Conservation (phyloP, 805 yeast genomes). For the Hanseniaspora occidentalis region DNA sequence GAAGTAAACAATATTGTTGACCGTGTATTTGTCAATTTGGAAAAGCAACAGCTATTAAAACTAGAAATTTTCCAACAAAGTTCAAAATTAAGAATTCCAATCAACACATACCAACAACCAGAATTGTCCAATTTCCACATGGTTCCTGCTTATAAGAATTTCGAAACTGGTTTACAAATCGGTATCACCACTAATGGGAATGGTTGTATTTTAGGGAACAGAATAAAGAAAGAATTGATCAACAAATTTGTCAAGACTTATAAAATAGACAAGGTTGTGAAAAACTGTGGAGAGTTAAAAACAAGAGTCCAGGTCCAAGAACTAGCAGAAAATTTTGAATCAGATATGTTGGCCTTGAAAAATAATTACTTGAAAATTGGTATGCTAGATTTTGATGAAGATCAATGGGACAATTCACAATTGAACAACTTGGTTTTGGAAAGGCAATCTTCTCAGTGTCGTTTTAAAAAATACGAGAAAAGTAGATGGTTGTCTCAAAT, state of each 20-base stretch:
- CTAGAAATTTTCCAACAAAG: slow-evolving; percentile 38
- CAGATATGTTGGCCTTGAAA: slow-evolving; percentile 7
- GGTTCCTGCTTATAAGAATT: slow-evolving; percentile 54
- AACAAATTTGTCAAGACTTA: slow-evolving; percentile 40
- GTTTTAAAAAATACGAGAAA: slow-evolving; percentile 42
- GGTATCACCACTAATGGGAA: slow-evolving; percentile 81
- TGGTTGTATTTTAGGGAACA: slow-evolving; percentile 76
- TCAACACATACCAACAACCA: slow-evolving; percentile 66
- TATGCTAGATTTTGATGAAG: slow-evolving; percentile 45
- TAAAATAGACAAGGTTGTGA: slow-evolving; percentile 57
- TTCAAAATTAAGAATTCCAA: slow-evolving; percentile 56
- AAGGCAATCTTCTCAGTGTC: slow-evolving; percentile 31
- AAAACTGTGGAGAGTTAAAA: slow-evolving; percentile 57
- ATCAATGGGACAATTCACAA: slow-evolving; percentile 44
- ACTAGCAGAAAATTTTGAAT: background rate
- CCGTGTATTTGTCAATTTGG: slow-evolving; percentile 52
- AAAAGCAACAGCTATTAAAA: slow-evolving; percentile 20
- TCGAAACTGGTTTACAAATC: slow-evolving; percentile 44
- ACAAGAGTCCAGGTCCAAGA: slow-evolving; percentile 26
- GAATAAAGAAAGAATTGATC: slow-evolving; percentile 65
- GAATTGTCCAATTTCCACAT: slow-evolving; percentile 64
- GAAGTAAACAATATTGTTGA: slow-evolving; percentile 60
- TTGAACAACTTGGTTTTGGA: slow-evolving; percentile 55
- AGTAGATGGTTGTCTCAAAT: slow-evolving; percentile 81
- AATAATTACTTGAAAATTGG: slow-evolving; percentile 18